Conservation (phyloP, 805 yeast species). For the Cyberlindnera mycetangii region DNA sequence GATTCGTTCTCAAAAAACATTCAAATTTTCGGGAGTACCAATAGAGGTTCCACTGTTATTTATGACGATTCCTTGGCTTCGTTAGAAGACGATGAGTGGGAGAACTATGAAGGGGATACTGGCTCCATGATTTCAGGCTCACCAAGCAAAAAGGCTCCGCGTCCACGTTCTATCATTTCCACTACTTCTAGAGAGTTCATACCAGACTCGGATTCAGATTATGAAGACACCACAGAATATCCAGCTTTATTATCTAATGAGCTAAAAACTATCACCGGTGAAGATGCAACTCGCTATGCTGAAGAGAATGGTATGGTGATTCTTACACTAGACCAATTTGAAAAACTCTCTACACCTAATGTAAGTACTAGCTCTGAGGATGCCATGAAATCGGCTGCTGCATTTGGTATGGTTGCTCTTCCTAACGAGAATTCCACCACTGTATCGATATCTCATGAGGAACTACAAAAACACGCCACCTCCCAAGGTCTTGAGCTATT, state of each 20-base stretch:
- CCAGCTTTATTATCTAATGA: conserved; percentile 26
- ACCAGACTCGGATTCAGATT: conserved; percentile 27
- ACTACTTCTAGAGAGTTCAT: conserved; percentile 14
- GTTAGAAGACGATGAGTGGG: conserved; percentile 28
- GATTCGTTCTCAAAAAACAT: conserved; percentile 18
- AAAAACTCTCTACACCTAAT: neutral
- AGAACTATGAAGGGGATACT: conserved; percentile 27
- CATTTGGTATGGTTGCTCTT: conserved; percentile 8
- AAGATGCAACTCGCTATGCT: conserved; percentile 32
- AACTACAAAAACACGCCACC: conserved; percentile 2
- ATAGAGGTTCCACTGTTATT: conserved; percentile 25
- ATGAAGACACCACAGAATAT: conserved; percentile 21
- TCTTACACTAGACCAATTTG: conserved; percentile 25
- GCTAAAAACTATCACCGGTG: conserved; percentile 18
- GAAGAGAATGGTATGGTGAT: conserved; percentile 28
- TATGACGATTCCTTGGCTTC: conserved; percentile 23
- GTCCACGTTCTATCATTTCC: conserved; percentile 19
- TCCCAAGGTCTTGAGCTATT: conserved; percentile 7
- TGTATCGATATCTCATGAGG: conserved; percentile 20
- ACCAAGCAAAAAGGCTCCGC: conserved; percentile 16
- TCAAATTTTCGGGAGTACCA: conserved; percentile 22
- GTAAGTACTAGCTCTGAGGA: conserved; percentile 9
- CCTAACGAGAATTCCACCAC: conserved; percentile 8
- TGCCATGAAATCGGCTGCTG: conserved; percentile 19
- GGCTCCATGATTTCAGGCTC: conserved; percentile 17